Base-by-base conservation (phyloP, 2,329 filamentous ascomycete species). In the Xylariaceae sp. region DNA sequence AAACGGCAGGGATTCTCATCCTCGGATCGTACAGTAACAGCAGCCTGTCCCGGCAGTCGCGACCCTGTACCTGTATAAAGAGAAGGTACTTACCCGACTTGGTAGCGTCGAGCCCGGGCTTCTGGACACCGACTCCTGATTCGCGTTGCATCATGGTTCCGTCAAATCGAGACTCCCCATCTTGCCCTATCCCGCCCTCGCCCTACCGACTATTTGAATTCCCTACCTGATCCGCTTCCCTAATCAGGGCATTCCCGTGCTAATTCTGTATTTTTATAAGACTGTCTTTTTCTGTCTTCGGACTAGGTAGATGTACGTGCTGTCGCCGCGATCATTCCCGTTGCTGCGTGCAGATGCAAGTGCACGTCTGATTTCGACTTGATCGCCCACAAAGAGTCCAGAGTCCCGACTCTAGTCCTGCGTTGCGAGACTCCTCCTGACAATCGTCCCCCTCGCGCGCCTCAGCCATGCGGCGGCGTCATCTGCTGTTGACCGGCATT, bases 391-490 rank as follows among this genome's bases (percentile, higher is more conserved):
- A 61, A 51, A 35, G n/a, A 56, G 49, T n/a, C 6, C 23, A 30
- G 23, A 30, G 23, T 30, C 23, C 23, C 23, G 23, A 30, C 23
- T 30, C 23, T 5, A 4, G 23, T 30, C 23, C 23, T 34, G 45
- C 35, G 48, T 51, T 18, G 48, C 49, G 37, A 48, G 61, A 13
- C 11, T 3, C 37, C 8, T 41, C 37, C 4, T 41, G 45, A 44
- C 56, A 51, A 30, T 30, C 23, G 23, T 30, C 56, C 39, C 6
- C 44, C 37, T 41, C 30, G 41, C 56, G 45, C 62, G 60, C 66
- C 47, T 30, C 47, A 9, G 67, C 63, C 57, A 71, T 72, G 70
- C 74, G 75, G 62, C 74, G 74, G 64, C 75, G 77, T 58, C 75
- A 77, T 60, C 58, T 74, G 61, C 59, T 76, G 57, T 62, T 74